phyloP scores from a whole-genome alignment of 768 basidiomycete genomes.

The Pleurotus tuber-regium region DNA sequence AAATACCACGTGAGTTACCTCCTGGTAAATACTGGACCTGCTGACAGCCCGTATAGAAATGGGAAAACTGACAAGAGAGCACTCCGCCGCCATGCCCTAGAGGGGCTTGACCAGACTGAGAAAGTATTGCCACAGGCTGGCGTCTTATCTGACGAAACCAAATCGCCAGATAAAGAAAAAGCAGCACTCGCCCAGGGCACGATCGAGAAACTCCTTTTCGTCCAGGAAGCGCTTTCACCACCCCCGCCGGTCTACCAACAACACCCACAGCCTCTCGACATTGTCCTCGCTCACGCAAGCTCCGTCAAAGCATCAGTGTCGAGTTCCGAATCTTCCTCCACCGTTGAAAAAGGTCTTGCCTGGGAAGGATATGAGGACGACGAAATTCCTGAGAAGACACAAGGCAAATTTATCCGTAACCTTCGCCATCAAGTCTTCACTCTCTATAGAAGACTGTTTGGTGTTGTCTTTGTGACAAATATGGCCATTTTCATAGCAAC shows the following conservation, averaged over 20 bases:
- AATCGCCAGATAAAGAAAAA: not conserved
- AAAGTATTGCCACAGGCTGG: conserved; percentile 6
- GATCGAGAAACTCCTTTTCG: conserved; percentile 13
- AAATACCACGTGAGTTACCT: conserved; percentile 42
- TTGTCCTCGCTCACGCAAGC: not conserved
- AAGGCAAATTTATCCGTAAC: conserved; percentile 47
- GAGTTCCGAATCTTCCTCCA: conserved; percentile 13
- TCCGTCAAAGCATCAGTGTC: not conserved
- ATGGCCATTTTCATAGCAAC: conserved; percentile 48
- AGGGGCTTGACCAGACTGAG: conserved; percentile 13
- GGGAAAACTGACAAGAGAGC: conserved; percentile 50
- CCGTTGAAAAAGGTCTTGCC: conserved; percentile 30
- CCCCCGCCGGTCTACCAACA: conserved; percentile 25
- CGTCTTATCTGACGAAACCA: not conserved
- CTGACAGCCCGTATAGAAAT: conserved; percentile 31
- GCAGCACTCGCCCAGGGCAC: conserved; percentile 4
- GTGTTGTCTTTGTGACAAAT: conserved; percentile 55
- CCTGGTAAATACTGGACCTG: not conserved
- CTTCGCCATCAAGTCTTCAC: conserved; percentile 54
- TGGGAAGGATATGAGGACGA: conserved; percentile 57
- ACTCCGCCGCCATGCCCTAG: conserved; percentile 35
- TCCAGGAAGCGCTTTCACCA: conserved; percentile 17
- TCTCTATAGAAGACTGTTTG: conserved; percentile 58
- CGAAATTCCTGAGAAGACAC: conserved; percentile 45
- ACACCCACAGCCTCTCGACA: not conserved